Conservation (phyloP, 2,329 filamentous ascomycete species). For the Aaosphaeria pasadenensis region DNA sequence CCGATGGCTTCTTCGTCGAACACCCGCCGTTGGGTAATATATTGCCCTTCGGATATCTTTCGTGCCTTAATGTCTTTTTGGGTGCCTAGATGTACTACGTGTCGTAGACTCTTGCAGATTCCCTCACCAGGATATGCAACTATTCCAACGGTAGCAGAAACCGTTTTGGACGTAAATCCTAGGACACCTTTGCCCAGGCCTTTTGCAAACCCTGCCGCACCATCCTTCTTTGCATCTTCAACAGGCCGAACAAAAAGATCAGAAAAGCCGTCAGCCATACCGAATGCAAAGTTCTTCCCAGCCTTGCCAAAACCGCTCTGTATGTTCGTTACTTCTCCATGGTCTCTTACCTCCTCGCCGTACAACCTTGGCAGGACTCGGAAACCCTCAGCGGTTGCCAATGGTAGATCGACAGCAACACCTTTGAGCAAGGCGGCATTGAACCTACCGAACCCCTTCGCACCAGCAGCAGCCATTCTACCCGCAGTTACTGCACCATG, state of each 20-base stretch:
- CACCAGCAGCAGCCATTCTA: conserved; percentile 8
- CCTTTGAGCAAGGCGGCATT: conserved; percentile 24
- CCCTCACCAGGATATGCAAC: conserved; percentile 14
- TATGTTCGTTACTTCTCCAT: conserved; percentile 3
- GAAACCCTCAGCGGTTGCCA: conserved; percentile 9
- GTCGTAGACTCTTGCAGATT: conserved; percentile 11
- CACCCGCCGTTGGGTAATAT: background rate
- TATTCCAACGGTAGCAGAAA: conserved; percentile 3
- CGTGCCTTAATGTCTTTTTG: conserved; percentile 3
- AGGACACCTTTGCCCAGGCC: conserved; percentile 22
- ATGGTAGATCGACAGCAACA: conserved; percentile 31
- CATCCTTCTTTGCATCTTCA: conserved; percentile 16
- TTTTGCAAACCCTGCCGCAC: conserved; percentile 18
- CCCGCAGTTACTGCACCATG: conserved; percentile 24
- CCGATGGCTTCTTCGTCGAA: background rate
- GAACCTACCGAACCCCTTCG: conserved; percentile 19
- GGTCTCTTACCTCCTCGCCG: conserved; percentile 15
- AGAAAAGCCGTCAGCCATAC: conserved; percentile 19
- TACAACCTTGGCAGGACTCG: conserved; percentile 20
- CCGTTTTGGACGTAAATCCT: conserved; percentile 10
- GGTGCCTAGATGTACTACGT: conserved; percentile 4
- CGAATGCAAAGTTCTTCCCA: conserved; percentile 18
- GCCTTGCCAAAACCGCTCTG: conserved; percentile 11
- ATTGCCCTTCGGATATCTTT: conserved; percentile 4
- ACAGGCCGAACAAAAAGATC: conserved; percentile 17